Evolutionary conservation across 306 rosid species (phyloP).

Genomic region (Trifolium pratense): DNA sequence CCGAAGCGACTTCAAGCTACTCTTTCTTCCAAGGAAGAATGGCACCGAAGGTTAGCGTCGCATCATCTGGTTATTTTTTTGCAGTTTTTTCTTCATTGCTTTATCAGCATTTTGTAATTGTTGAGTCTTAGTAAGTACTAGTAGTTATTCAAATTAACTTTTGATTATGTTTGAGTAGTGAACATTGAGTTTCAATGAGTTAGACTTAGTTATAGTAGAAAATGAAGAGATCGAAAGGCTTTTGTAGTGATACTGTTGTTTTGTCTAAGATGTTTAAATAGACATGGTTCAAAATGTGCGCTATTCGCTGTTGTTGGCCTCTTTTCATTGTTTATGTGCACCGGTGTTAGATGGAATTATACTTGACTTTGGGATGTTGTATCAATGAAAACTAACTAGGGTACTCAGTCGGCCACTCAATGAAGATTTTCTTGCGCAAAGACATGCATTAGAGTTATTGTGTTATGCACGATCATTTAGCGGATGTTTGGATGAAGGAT

Average conservation of each 20-base stretch:
- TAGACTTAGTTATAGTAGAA: background rate
- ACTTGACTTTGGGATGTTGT: background rate
- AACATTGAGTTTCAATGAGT: background rate
- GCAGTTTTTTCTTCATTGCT: background rate
- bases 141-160: constrained; percentile 2
- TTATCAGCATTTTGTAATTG: background rate
- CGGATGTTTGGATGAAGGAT: background rate
- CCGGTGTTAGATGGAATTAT: background rate
- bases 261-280: background rate
- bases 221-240: background rate
- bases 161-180: background rate
- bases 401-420: background rate
- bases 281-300: constrained; percentile 4
- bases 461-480: constrained; percentile 13
- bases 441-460: background rate
- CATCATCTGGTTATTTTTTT: constrained; percentile 10
- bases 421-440: constrained; percentile 5
- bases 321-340: background rate
- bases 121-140: constrained; percentile 9
- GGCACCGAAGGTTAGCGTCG: constrained; percentile 79
- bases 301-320: background rate
- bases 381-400: background rate
- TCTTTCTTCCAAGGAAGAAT: constrained; percentile 86
- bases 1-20: constrained; percentile 85
- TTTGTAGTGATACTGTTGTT: constrained; percentile 4